Evolutionary conservation across 176 grass and related monocot species (phyloP).

Genomic region (Elaeis guineensis): DNA sequence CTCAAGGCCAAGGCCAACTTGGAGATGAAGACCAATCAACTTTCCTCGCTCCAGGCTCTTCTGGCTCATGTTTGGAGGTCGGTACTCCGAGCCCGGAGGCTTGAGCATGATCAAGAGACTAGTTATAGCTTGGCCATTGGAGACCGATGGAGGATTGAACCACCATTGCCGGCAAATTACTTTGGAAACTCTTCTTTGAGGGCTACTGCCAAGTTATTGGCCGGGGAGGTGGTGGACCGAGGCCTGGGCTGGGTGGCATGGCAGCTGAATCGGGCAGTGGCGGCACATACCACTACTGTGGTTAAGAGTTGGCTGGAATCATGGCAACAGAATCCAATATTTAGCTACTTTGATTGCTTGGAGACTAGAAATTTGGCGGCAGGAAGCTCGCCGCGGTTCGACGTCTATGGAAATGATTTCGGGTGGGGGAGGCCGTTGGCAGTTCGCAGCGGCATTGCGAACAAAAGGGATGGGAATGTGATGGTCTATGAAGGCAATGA

Average conservation of each 20-base stretch:
- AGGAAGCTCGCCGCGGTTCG: constrained; percentile 87
- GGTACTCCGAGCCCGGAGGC: constrained; percentile 51
- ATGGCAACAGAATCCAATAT: constrained; percentile 80
- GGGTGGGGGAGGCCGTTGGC: constrained; percentile 73
- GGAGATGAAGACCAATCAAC: constrained; percentile 5
- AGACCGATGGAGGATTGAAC: constrained; percentile 51
- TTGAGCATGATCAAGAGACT: constrained; percentile 36
- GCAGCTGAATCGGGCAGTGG: constrained; percentile 49
- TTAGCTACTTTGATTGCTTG: constrained; percentile 77
- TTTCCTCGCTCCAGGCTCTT: constrained; percentile 84
- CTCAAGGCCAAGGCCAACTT: constrained; percentile 18
- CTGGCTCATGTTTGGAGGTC: constrained; percentile 68
- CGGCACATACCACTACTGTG: constrained; percentile 36
- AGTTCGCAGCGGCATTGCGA: constrained; percentile 76
- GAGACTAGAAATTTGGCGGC: constrained; percentile 64
- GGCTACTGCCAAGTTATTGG: constrained; percentile 44
- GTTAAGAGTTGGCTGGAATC: constrained; percentile 34
- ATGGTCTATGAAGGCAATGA: too few species aligned
- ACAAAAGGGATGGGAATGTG: constrained; percentile 86
- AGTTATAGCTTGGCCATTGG: constrained; percentile 87
- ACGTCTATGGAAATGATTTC: constrained; percentile 90
- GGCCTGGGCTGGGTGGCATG: constrained; percentile 61
- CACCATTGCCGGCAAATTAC: constrained; percentile 25
- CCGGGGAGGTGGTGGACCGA: constrained; percentile 46
- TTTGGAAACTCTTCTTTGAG: constrained; percentile 98